A percentile compares a stretch with the other conserved stretches of the same genome.
phyloP scores from a whole-genome alignment of 768 basidiomycete species.

The Mycena latifolia region DNA sequence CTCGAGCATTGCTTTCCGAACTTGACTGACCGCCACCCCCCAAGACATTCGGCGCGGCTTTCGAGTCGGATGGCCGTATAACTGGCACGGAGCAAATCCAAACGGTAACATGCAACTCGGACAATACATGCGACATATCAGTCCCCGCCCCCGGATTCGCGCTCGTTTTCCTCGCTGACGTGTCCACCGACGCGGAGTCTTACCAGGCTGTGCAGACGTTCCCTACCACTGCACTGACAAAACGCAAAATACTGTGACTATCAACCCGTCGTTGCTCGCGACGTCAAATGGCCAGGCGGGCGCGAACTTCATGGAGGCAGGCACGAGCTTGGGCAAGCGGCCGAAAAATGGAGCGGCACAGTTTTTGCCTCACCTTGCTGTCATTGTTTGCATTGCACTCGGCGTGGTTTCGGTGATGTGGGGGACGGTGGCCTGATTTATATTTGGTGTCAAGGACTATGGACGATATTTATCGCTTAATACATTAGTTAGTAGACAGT shows the following conservation, averaged over 20 bases:
- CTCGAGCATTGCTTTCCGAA: constrained; percentile 36
- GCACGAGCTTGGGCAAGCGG: constrained; percentile 30
- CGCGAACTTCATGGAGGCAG: constrained; percentile 28
- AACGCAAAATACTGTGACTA: constrained; percentile 24
- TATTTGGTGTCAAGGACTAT: neutral
- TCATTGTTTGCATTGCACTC: constrained; percentile 6
- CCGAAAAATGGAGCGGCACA: constrained; percentile 17
- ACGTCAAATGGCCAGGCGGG: constrained; percentile 34
- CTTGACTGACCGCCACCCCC: neutral
- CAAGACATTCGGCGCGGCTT: constrained; percentile 69
- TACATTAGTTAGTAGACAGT: neutral
- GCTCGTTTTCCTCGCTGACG: constrained; percentile 75
- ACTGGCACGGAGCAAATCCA: constrained; percentile 66
- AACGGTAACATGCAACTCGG: constrained; percentile 70
- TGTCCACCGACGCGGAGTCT: constrained; percentile 43
- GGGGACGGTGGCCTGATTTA: constrained; percentile 10
- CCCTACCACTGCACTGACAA: constrained; percentile 31
- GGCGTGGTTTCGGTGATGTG: constrained; percentile 22
- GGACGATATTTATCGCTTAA: constrained; percentile 23
- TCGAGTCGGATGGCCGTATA: constrained; percentile 77
- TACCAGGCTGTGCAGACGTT: constrained; percentile 26
- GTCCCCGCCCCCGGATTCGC: constrained; percentile 82
- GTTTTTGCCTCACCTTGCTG: constrained; percentile 19
- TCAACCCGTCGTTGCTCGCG: constrained; percentile 26
- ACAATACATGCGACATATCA: constrained; percentile 67